These are phyloP conservation scores for Xylaria sp. DNA, from an alignment of 2,329 filamentous ascomycete species.

Conservation along the genomic window DNA sequence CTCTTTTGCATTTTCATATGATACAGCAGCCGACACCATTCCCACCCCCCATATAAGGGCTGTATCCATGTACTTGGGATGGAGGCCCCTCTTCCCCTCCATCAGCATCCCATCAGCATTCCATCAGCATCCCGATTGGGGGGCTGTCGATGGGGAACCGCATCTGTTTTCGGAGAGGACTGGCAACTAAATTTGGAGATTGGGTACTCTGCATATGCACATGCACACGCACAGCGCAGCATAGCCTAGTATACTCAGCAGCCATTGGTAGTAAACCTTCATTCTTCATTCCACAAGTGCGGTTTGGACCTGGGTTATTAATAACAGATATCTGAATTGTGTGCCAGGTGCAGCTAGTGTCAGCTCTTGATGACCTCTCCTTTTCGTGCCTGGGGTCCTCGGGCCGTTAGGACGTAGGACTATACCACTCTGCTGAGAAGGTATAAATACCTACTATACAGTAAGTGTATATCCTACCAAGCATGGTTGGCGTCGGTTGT, in stretches of 20 bases:
- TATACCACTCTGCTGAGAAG: too few species aligned
- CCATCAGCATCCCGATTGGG: slow-evolving; percentile 13
- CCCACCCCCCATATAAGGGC: too few species aligned
- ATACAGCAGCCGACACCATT: background rate
- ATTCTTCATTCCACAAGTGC: background rate
- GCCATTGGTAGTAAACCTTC: background rate
- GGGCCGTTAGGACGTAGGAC: slow-evolving; percentile 11
- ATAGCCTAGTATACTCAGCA: background rate
- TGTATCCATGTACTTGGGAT: slow-evolving; percentile 23
- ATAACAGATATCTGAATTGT: background rate
- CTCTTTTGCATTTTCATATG: slow-evolving; percentile 8
- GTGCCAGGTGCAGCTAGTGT: background rate
- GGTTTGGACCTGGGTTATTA: slow-evolving; percentile 10
- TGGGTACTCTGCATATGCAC: slow-evolving; percentile 11
- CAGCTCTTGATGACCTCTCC: slow-evolving; percentile 7
- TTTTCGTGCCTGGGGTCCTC: slow-evolving; percentile 8
- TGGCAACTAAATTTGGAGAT: slow-evolving; percentile 27
- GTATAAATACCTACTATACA: background rate
- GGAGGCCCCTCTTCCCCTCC: background rate
- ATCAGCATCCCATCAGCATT: background rate
- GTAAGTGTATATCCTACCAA: background rate
- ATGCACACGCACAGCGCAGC: background rate
- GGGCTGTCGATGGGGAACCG: background rate
- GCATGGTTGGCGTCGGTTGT: slow-evolving; percentile 4
- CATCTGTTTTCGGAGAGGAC: background rate